Conservation (phyloP, 176 grass and related monocot species). For the Rhynchospora breviuscula region DNA sequence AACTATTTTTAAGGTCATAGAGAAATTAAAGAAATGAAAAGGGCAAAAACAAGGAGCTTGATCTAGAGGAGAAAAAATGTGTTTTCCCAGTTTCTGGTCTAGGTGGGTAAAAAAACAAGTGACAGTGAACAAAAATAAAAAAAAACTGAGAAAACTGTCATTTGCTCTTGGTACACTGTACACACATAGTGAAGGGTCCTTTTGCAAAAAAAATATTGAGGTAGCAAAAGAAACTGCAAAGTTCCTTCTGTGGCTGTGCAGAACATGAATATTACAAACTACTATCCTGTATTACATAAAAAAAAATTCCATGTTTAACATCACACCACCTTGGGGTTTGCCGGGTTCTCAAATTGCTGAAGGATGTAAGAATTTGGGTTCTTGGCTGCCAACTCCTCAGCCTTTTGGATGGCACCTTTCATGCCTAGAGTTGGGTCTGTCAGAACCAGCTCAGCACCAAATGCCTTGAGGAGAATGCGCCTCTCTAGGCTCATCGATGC, state of each 20-base stretch:
- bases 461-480: conserved; percentile 46
- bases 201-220: no score
- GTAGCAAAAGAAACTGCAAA: no score
- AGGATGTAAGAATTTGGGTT: conserved; percentile 42
- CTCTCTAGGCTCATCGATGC: conserved; percentile 54
- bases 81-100: no score
- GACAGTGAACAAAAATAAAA: no score
- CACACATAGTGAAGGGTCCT: no score
- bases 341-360: conserved; percentile 50
- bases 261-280: neutral
- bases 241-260: neutral
- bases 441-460: conserved; percentile 52
- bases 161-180: no score
- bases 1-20: no score
- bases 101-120: no score
- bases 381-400: conserved; percentile 46
- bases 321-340: conserved; percentile 44
- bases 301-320: neutral
- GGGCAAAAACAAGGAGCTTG: no score
- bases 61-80: no score
- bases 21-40: no score
- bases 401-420: conserved; percentile 51
- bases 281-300: neutral
- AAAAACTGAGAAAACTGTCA: no score
- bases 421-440: conserved; percentile 51